These are phyloP conservation scores for Aechmea fasciata DNA, from an alignment of 176 grass and related monocot species.

Conservation along the genomic window DNA sequence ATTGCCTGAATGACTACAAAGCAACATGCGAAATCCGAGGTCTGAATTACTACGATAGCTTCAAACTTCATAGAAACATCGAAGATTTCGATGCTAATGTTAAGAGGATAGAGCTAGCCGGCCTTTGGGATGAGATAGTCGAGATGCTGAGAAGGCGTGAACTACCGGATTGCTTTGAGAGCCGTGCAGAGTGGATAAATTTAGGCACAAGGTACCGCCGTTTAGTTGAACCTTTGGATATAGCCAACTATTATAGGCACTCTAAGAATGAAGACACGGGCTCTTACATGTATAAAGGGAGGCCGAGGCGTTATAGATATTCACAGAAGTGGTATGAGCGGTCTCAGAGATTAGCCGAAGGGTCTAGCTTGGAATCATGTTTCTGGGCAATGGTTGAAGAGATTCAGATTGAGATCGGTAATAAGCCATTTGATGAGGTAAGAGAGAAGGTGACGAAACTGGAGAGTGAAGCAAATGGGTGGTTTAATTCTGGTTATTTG, in stretches of 20 bases:
- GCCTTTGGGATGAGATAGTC: conserved; percentile 88
- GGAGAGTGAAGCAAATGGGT: conserved; percentile 46
- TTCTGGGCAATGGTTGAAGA: conserved; percentile 89
- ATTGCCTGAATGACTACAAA: conserved; percentile 49
- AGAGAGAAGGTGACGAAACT: conserved; percentile 56
- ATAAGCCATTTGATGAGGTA: conserved; percentile 41
- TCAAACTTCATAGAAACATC: conserved; percentile 72
- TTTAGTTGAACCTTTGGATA: conserved; percentile 89
- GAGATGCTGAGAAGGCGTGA: conserved; percentile 79
- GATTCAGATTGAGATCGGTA: conserved; percentile 53
- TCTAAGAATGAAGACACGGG: conserved; percentile 92
- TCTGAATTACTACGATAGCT: conserved; percentile 73
- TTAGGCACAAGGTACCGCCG: conserved; percentile 63
- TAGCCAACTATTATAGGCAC: conserved; percentile 95
- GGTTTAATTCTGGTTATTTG: conserved; percentile 49
- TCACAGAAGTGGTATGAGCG: conserved; percentile 84
- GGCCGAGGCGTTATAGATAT: conserved; percentile 73
- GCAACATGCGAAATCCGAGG: conserved; percentile 47
- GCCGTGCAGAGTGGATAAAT: conserved; percentile 56
- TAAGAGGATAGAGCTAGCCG: conserved; percentile 56
- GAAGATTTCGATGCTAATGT: conserved; percentile 88
- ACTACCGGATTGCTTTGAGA: conserved; percentile 72
- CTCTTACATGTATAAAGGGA: conserved; percentile 64
- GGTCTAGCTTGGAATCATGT: conserved; percentile 65
- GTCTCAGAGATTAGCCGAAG: conserved; percentile 28